phyloP scores from a whole-genome alignment of 257 asterid genomes.

The Capsicum chinense region DNA sequence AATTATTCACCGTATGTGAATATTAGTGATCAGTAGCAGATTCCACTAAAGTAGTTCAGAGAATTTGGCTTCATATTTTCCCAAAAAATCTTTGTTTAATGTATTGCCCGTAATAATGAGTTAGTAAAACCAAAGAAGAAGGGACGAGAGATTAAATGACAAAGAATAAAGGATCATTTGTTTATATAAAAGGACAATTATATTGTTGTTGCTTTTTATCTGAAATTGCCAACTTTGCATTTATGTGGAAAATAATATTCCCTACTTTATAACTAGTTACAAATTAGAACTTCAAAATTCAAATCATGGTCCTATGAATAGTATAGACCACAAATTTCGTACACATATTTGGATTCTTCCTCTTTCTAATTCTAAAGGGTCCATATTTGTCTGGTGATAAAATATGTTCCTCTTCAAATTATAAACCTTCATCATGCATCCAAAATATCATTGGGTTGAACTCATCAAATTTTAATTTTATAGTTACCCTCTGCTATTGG shows the following conservation, averaged over 20 bases:
- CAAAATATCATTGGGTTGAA: neutral
- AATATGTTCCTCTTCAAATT: conserved; percentile 3
- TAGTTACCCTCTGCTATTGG: neutral
- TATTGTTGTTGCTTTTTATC: neutral
- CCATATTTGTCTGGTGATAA: neutral
- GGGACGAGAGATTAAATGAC: neutral
- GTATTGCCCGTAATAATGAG: neutral
- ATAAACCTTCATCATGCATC: neutral
- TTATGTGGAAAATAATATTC: neutral
- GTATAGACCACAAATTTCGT: conserved; percentile 6
- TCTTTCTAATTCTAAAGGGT: neutral
- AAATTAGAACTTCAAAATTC: neutral
- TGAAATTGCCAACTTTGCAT: conserved; percentile 1
- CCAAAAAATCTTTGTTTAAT: neutral
- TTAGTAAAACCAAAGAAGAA: neutral
- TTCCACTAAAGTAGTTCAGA: neutral
- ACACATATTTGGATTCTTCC: neutral
- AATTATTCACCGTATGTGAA: neutral
- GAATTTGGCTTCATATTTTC: neutral
- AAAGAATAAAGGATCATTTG: neutral
- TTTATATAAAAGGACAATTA: neutral
- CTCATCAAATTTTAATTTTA: neutral
- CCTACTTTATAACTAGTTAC: neutral
- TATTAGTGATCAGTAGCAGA: neutral
- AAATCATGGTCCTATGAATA: conserved; percentile 11